Percentiles rank a stretch among this genome's conserved stretches.
These are phyloP conservation scores for Sanguinoderma infundibulare DNA, from an alignment of 1,284 basidiomycete species.

Conservation along the genomic window DNA sequence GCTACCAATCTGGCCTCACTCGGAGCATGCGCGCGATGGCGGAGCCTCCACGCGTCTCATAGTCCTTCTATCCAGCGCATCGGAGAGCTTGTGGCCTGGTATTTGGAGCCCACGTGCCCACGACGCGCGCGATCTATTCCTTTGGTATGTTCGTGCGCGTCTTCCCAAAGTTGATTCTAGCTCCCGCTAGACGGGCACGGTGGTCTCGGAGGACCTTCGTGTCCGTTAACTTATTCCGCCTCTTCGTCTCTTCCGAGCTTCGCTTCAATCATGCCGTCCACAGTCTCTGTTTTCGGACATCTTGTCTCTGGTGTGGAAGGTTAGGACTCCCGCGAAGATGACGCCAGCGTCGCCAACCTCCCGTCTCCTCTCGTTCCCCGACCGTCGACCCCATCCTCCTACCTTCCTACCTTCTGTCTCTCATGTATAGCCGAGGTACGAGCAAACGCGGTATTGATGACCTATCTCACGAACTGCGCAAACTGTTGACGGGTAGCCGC, in stretches of 20 bases:
- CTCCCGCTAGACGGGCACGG: constrained; percentile 10
- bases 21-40: constrained; percentile 26
- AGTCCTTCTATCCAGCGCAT: constrained; percentile 1
- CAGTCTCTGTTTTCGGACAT: background rate
- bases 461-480: constrained; percentile 10
- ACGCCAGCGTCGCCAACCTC: constrained; percentile 1
- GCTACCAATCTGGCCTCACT: constrained; percentile 24
- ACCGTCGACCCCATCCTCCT: background rate
- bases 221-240: constrained; percentile 12
- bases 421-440: constrained; percentile 19
- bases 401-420: background rate
- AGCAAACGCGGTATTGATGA: constrained; percentile 4
- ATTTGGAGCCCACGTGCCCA: constrained; percentile 4
- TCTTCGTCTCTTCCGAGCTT: background rate
- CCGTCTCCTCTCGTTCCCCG: background rate
- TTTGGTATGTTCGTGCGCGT: background rate
- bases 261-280: background rate
- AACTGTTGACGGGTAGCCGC: constrained; percentile 19
- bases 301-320: background rate
- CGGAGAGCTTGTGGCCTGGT: background rate
- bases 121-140: background rate
- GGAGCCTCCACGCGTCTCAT: constrained; percentile 26
- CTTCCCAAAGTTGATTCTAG: constrained; percentile 9
- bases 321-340: background rate
- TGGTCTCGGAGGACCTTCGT: constrained; percentile 5